Base-by-base conservation (phyloP, 345 rosid species). In the Noccaea bulbosa region DNA sequence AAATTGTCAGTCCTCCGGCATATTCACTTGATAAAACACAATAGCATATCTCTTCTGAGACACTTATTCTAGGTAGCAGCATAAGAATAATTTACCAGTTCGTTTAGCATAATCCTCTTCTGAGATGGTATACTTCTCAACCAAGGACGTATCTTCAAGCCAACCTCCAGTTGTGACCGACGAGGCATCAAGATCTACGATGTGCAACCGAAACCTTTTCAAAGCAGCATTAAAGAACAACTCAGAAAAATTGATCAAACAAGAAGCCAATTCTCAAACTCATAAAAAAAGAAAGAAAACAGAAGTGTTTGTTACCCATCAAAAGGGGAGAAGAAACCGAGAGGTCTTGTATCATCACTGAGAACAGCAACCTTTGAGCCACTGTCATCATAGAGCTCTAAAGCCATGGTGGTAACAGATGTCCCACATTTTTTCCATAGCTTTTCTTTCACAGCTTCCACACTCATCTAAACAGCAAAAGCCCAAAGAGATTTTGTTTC, bases 81-180 rank as follows among this genome's bases (percentile, higher is more conserved):
- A 49, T 16, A 33, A 17, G 20, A 17, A 17, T 1, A 57, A 12
- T 0, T 24, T 70, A 88, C 97, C 87, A 53, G 77, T 81, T 9
- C 81, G 94, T 69, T 93, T 91, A 11, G 76, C 79, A 67, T 88
- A 93, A 24, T 84, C 92, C 56, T 91, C 96, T 16, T 93, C 98
- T 37, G 97, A 91, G 24, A 93, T 93, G 0, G 69, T 63, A 80
- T 87, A 93, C 80, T 87, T 93, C 78, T 91, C 89, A 63, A 93
- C 97, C 47, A 87, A 55, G 30, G 98, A 91, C 16, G 96, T 91
- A 72, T 93, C 97, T 72, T 93, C 98, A 22, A 93, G 87, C 96
- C 96, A 91, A 5, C 98, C 94, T 41, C 96, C 96, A 24, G 92
- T 85, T 27, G 98, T 93, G 17, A 91, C 90, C 2, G 97, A 91